Evolutionary conservation across 345 rosid genomes (phyloP), one percentile per base, ranked within the genome.

Genomic region (Eutrema heterophyllum): DNA sequence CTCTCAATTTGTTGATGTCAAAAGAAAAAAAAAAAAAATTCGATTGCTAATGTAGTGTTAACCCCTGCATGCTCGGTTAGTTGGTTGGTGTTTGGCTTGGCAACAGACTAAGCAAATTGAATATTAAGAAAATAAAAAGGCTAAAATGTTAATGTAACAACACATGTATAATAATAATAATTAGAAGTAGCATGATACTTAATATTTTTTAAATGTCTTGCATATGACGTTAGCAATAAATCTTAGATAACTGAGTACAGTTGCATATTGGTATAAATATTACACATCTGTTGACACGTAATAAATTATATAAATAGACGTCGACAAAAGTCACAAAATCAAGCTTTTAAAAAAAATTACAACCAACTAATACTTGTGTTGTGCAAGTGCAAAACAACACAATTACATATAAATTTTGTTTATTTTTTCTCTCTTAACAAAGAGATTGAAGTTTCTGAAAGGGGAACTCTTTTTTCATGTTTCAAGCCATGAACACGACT

Each of bases 371-470:
- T 21, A 21, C 24, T 21, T 21, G 24, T 21, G 24, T 21, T 21
- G 24, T 21, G 24, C 24, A 21, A 21, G n/a, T 53, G 32, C 35
- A 68, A 36, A 16, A 68, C 24, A 45, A 58, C 46, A 30, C 15
- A 40, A 62, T 24, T 50, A 62, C 54, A 64, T 54, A 38, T 55
- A 29, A 55, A 2, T 29, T n/a, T 21, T 39, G 0, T 57, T 49
- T 16, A 9, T 48, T 9, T 41, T 12, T 43, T 24, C 6, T 76
- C 67, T 58, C 41, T 18, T 15, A 35, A 53, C 8, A 43, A 27
- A 26, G 51, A 70, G 59, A 76, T 70, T 76, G 80, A 76, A 76
- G 80, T 76, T 55, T 76, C 33, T 70, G 66, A 46, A 54, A 56
- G 75, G 76, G 80, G 80, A 64, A 76, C 80, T 70, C 60, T 63